Conservation (phyloP, 2,329 filamentous ascomycete species). For the Dissoconium aciculare region DNA sequence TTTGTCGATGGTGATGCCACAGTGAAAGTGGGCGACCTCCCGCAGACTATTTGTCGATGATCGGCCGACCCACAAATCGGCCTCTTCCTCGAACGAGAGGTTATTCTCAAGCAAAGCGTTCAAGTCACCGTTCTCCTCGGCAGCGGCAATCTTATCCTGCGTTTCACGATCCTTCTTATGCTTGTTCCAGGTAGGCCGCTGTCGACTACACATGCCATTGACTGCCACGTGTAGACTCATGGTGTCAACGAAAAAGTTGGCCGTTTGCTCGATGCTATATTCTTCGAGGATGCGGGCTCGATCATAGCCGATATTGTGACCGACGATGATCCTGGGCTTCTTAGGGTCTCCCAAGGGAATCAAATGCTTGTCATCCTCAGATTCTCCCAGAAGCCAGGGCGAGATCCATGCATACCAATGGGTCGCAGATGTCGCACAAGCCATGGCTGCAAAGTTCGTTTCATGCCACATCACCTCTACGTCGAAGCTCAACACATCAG, state of each 20-base stretch:
- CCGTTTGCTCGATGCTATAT: slow-evolving; percentile 67
- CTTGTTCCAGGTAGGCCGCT: slow-evolving; percentile 94
- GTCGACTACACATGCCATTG: slow-evolving; percentile 96
- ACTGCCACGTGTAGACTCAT: slow-evolving; percentile 97
- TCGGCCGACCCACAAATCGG: slow-evolving; percentile 86
- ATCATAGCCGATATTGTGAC: slow-evolving; percentile 94
- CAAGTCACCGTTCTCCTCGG: slow-evolving; percentile 57
- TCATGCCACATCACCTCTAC: slow-evolving; percentile 95
- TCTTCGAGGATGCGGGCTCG: slow-evolving; percentile 78
- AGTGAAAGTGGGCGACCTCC: slow-evolving; percentile 93
- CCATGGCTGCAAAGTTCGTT: slow-evolving; percentile 88
- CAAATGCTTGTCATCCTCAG: slow-evolving; percentile 60
- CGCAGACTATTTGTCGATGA: slow-evolving; percentile 91
- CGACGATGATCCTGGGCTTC: slow-evolving; percentile 63
- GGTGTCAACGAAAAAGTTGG: slow-evolving; percentile 82
- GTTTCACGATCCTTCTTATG: slow-evolving; percentile 81
- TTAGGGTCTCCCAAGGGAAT: slow-evolving; percentile 71
- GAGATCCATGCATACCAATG: slow-evolving; percentile 98
- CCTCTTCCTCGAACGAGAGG: slow-evolving; percentile 57
- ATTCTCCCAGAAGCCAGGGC: slow-evolving; percentile 81
- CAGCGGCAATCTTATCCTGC: slow-evolving; percentile 60
- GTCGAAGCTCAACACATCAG: slow-evolving; percentile 77
- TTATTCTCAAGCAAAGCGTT: slow-evolving; percentile 43
- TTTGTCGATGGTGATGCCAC: slow-evolving; percentile 84
- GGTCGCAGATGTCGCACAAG: slow-evolving; percentile 75